Conservation (phyloP, 2,329 filamentous ascomycete species). For the Exserohilum rostratum region DNA sequence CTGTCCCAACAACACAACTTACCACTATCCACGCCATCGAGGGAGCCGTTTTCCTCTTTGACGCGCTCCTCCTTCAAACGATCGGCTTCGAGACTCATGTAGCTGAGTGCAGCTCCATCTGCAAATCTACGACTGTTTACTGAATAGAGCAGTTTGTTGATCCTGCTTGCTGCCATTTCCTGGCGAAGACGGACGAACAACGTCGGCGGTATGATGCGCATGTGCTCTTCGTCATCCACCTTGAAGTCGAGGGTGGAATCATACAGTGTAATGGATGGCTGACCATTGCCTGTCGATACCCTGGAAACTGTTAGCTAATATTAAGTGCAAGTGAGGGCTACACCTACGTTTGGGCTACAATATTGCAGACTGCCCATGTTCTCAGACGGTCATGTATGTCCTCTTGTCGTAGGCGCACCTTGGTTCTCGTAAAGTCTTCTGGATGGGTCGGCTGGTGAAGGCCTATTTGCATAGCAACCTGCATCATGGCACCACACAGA, state of each 20-base stretch:
- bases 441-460: slow-evolving; percentile 81
- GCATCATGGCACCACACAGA: slow-evolving; percentile 83
- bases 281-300: slow-evolving; percentile 82
- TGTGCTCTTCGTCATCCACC: slow-evolving; percentile 46
- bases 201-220: slow-evolving; percentile 44
- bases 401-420: slow-evolving; percentile 76
- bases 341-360: slow-evolving; percentile 73
- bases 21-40: slow-evolving; percentile 46
- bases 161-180: slow-evolving; percentile 48
- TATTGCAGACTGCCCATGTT: slow-evolving; percentile 86
- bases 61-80: slow-evolving; percentile 44
- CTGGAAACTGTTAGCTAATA: slow-evolving; percentile 47
- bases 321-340: neutral
- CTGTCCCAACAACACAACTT: slow-evolving; percentile 4
- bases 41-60: slow-evolving; percentile 22
- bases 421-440: slow-evolving; percentile 80
- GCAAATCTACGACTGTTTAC: slow-evolving; percentile 41
- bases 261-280: slow-evolving; percentile 78
- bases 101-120: slow-evolving; percentile 38
- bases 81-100: slow-evolving; percentile 46
- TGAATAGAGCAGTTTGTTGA: slow-evolving; percentile 47
- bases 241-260: slow-evolving; percentile 69
- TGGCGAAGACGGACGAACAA: slow-evolving; percentile 47
- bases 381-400: slow-evolving; percentile 78
- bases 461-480: slow-evolving; percentile 82